Conservation (phyloP, 345 rosid species). For the Mercurialis annua region DNA sequence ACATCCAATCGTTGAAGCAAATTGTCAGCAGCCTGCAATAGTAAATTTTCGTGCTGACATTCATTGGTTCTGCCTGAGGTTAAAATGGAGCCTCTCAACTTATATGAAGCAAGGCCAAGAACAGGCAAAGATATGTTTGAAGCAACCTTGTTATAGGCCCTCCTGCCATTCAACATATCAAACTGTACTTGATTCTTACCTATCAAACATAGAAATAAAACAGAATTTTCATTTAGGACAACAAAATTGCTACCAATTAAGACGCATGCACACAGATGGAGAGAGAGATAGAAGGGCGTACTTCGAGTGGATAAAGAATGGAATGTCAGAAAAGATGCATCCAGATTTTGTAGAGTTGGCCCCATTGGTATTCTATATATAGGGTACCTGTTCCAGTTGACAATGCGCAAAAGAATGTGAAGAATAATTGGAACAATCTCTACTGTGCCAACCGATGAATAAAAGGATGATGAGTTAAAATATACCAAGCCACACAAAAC, state of each 20-base stretch:
- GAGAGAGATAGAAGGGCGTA: slow-evolving; percentile 19
- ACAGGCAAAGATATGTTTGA: slow-evolving; percentile 47
- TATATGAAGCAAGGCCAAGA: slow-evolving; percentile 74
- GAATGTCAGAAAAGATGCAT: slow-evolving; percentile 78
- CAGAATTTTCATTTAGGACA: neutral
- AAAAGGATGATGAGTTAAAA: neutral
- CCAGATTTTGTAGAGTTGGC: slow-evolving; percentile 63
- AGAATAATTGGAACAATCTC: slow-evolving; percentile 4
- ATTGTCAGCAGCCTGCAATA: slow-evolving; percentile 43
- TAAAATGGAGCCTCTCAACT: slow-evolving; percentile 59
- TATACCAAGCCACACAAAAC: slow-evolving; percentile 84
- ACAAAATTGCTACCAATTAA: neutral
- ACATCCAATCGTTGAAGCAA: slow-evolving; percentile 47
- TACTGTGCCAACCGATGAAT: neutral
- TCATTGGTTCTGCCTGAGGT: slow-evolving; percentile 42
- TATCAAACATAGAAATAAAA: slow-evolving; percentile 18
- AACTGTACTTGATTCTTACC: slow-evolving; percentile 36
- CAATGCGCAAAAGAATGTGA: neutral
- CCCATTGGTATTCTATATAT: slow-evolving; percentile 86
- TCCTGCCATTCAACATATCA: slow-evolving; percentile 28
- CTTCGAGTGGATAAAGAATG: slow-evolving; percentile 68
- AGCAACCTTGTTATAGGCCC: slow-evolving; percentile 31
- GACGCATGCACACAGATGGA: no score
- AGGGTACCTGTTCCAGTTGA: slow-evolving; percentile 59
- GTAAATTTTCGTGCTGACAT: slow-evolving; percentile 33